Percentiles rank a stretch among this genome's conserved stretches.
Evolutionary conservation across 306 rosid genomes (phyloP).

Genomic region (Corylus heterophylla): DNA sequence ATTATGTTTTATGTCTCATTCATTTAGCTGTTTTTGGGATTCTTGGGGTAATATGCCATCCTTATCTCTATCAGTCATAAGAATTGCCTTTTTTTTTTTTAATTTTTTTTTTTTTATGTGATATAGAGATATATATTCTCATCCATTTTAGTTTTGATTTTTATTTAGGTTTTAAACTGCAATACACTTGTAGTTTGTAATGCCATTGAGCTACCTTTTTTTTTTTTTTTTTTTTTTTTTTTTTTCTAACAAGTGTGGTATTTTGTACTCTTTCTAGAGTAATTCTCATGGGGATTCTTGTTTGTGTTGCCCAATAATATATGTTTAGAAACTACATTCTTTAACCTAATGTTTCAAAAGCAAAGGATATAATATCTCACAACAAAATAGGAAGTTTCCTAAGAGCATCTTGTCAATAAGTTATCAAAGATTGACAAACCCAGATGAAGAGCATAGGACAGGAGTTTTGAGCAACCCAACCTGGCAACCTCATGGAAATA

Average conservation of each 20-base stretch:
- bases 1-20: conserved; percentile 44
- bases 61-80: background rate
- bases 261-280: background rate
- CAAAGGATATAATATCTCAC: background rate
- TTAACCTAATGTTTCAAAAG: background rate
- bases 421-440: background rate
- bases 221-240: background rate
- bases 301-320: background rate
- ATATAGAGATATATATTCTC: background rate
- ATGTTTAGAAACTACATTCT: background rate
- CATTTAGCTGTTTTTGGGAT: conserved; percentile 63
- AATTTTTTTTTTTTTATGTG: background rate
- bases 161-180: background rate
- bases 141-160: background rate
- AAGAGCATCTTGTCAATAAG: background rate
- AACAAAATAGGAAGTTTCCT: too few relatives aligned
- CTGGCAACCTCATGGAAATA: background rate
- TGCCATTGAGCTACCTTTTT: background rate
- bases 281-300: background rate
- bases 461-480: background rate
- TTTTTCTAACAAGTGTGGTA: background rate
- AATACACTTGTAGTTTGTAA: background rate
- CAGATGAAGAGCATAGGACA: background rate
- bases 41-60: conserved; percentile 44
- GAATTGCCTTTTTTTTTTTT: background rate